phyloP scores from a whole-genome alignment of 2,329 filamentous ascomycete species.

The Diplodia corticola region DNA sequence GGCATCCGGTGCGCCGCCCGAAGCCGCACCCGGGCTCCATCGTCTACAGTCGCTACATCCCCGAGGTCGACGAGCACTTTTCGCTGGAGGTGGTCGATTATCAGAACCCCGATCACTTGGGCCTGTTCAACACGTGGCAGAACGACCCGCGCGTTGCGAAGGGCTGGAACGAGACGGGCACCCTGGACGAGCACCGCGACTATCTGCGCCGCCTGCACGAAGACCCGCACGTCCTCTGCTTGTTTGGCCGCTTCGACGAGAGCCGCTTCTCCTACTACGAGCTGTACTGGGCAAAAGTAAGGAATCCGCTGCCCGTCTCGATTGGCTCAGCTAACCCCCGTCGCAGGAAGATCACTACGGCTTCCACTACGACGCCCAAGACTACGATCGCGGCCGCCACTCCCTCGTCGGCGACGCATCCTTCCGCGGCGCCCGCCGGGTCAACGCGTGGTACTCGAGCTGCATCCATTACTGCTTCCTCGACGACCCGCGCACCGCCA shows the following conservation, averaged over 20 bases:
- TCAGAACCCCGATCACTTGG: conserved; percentile 62
- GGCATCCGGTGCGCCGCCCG: conserved; percentile 69
- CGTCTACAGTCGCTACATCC: conserved; percentile 77
- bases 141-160: conserved; percentile 79
- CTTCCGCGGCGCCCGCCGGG: conserved; percentile 58
- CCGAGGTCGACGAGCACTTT: conserved; percentile 73
- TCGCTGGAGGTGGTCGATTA: conserved; percentile 73
- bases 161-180: conserved; percentile 79
- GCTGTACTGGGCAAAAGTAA: conserved; percentile 71
- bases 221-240: conserved; percentile 69
- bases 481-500: conserved; percentile 57
- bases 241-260: conserved; percentile 72
- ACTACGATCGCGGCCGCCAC: conserved; percentile 62
- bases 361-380: conserved; percentile 56
- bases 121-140: conserved; percentile 76
- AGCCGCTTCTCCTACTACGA: conserved; percentile 76
- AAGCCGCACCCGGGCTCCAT: conserved; percentile 71
- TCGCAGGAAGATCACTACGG: conserved; percentile 56
- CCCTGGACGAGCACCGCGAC: conserved; percentile 69
- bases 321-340: neutral
- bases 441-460: conserved; percentile 59
- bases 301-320: conserved; percentile 31
- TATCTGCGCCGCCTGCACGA: conserved; percentile 69
- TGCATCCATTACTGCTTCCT: conserved; percentile 62
- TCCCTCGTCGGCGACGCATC: conserved; percentile 59